A percentile compares a stretch with the other conserved stretches of the same genome.
These are phyloP conservation scores for Euphorbia celastroides DNA, from an alignment of 441 rosid species.

Conservation along the genomic window DNA sequence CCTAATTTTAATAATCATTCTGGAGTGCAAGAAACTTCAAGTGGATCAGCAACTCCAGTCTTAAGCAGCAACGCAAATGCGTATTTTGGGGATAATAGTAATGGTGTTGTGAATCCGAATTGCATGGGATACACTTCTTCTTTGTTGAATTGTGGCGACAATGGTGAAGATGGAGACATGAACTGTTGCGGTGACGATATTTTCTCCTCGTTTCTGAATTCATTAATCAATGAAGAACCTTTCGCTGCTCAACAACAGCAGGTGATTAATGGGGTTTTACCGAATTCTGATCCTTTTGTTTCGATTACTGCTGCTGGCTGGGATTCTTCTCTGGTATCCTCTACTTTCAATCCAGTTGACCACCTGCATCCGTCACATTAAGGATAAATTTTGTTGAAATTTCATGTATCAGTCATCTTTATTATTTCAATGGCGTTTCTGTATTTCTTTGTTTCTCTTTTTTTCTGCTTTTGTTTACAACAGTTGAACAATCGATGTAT, in stretches of 20 bases:
- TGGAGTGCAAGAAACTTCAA: slow-evolving; percentile 21
- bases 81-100: not conserved
- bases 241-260: slow-evolving; percentile 29
- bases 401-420: not conserved
- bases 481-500: not conserved
- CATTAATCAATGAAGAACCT: slow-evolving; percentile 62
- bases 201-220: slow-evolving; percentile 62
- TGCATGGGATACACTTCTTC: slow-evolving; percentile 21
- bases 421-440: not conserved
- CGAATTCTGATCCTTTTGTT: slow-evolving; percentile 14
- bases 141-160: slow-evolving; percentile 16
- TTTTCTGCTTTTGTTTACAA: not conserved
- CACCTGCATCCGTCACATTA: not conserved
- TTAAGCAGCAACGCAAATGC: slow-evolving; percentile 19
- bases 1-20: slow-evolving; percentile 5
- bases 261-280: slow-evolving; percentile 10
- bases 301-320: slow-evolving; percentile 21
- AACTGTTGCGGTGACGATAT: slow-evolving; percentile 48
- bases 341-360: slow-evolving; percentile 23
- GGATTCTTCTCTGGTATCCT: slow-evolving; percentile 34
- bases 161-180: slow-evolving; percentile 36
- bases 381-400: not conserved
- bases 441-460: not conserved
- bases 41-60: slow-evolving; percentile 6
- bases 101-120: not conserved